Conservation (phyloP, 805 yeast genomes). For the Kazachstania psychrophila region DNA sequence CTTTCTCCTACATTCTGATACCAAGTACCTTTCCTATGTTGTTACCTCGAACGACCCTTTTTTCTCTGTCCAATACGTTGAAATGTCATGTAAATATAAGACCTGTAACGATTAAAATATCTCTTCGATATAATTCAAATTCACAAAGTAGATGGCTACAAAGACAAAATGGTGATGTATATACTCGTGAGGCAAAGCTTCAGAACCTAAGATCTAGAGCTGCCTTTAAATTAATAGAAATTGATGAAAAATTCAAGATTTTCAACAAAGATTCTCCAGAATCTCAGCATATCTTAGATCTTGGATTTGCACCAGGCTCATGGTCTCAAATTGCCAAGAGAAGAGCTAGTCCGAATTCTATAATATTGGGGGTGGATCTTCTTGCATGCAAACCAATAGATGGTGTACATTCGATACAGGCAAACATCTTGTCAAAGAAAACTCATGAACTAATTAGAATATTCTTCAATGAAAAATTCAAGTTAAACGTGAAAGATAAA, state of each 20-base stretch:
- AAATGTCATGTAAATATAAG: too few relatives aligned
- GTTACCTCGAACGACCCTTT: neutral
- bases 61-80: neutral
- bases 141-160: conserved; percentile 68
- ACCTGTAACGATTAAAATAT: too few relatives aligned
- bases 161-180: conserved; percentile 58
- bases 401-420: conserved; percentile 78
- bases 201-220: conserved; percentile 72
- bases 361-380: conserved; percentile 74
- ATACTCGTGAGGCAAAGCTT: conserved; percentile 55
- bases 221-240: conserved; percentile 75
- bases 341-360: conserved; percentile 40
- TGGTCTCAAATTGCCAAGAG: conserved; percentile 82
- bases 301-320: conserved; percentile 92
- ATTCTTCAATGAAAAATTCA: conserved; percentile 34
- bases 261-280: conserved; percentile 36
- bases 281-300: conserved; percentile 61
- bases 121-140: conserved; percentile 26
- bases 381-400: conserved; percentile 68
- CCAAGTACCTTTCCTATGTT: too few relatives aligned
- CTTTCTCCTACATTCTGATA: too few relatives aligned
- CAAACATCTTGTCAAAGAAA: conserved; percentile 62
- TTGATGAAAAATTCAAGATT: conserved; percentile 54
- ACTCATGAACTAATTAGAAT: conserved; percentile 51
- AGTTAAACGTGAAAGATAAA: conserved; percentile 29